phyloP scores from a whole-genome alignment of 129 eudicot species.

The Saussurea involucrata region DNA sequence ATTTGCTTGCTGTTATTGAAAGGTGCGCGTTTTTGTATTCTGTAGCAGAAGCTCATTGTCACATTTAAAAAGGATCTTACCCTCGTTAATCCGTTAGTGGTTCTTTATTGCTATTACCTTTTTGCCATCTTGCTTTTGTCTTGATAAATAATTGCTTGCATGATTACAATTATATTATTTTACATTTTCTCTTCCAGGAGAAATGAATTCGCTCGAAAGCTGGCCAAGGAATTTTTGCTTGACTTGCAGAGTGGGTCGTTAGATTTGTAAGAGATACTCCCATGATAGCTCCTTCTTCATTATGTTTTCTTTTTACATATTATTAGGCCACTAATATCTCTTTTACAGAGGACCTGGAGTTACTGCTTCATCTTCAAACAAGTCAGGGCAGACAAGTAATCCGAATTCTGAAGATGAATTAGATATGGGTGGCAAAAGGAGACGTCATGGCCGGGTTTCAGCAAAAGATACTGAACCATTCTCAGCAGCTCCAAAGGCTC shows the following conservation, averaged over 20 bases:
- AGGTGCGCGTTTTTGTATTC: conserved; percentile 43
- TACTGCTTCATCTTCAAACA: conserved; percentile 48
- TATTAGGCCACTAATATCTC: conserved; percentile 8
- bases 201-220: conserved; percentile 75
- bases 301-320: not conserved
- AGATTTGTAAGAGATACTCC: conserved; percentile 59
- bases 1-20: conserved; percentile 78
- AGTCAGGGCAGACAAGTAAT: conserved; percentile 62
- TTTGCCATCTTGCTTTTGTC: not conserved
- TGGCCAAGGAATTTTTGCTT: conserved; percentile 82
- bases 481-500: conserved; percentile 82
- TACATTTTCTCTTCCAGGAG: conserved; percentile 48
- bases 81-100: not conserved
- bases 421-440: conserved; percentile 63
- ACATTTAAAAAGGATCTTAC: not conserved
- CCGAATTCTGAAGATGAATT: conserved; percentile 77
- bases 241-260: conserved; percentile 80
- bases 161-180: not conserved
- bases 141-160: not conserved
- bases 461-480: conserved; percentile 52
- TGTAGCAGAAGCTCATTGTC: not conserved
- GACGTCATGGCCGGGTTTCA: conserved; percentile 47
- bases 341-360: conserved; percentile 83
- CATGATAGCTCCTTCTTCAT: conserved; percentile 9
- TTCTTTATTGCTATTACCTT: not conserved